Evolutionary conservation across 768 basidiomycete genomes (phyloP), one percentile per base, ranked within the genome.

Genomic region (Trametes sanguinea): DNA sequence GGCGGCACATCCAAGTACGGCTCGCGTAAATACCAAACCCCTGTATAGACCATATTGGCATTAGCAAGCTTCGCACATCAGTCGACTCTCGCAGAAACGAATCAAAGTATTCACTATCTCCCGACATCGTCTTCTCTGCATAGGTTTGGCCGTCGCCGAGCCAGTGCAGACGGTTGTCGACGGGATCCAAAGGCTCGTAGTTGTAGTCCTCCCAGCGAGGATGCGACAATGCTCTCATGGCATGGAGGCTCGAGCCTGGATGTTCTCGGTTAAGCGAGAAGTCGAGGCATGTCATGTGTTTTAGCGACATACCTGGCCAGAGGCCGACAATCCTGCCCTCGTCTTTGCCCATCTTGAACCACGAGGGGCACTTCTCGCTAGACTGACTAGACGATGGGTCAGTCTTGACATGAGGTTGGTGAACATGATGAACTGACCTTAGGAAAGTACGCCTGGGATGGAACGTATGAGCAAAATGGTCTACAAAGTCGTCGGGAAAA

Each of bases 191-290:
- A 11, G 54, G 71, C 65, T 86, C 80, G 61, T 83, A 85, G 44
- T 76, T 76, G 61, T 75, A 87, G 65, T 87, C 85, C 59, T 87
- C 86, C 84, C 85, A 87, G 2, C 85, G 80, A 3, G 85, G 85
- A 68, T 83, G 69, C 32, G 73, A 72, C 7, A 87, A 70, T 3
- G 80, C 76, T 39, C 74, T 77, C 4, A 75, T 71, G 0, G 81
- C 83, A 57, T 83, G 83, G 14, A 83, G 66, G 35, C 77, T 75
- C 0, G 82, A 83, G 10, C 83, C 81, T 82, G 35, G 2, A 37
- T 37, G 35, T n/a, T n/a, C n/a, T n/a, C n/a, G n/a, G n/a, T n/a
- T n/a, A n/a, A n/a, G n/a, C n/a, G n/a, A n/a, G n/a, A n/a, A n/a
- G n/a, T n/a, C n/a, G n/a, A n/a, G n/a, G n/a, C n/a, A n/a, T n/a